phyloP scores from a whole-genome alignment of 2,329 filamentous ascomycete species.

The Teratosphaeria epicoccoides region DNA sequence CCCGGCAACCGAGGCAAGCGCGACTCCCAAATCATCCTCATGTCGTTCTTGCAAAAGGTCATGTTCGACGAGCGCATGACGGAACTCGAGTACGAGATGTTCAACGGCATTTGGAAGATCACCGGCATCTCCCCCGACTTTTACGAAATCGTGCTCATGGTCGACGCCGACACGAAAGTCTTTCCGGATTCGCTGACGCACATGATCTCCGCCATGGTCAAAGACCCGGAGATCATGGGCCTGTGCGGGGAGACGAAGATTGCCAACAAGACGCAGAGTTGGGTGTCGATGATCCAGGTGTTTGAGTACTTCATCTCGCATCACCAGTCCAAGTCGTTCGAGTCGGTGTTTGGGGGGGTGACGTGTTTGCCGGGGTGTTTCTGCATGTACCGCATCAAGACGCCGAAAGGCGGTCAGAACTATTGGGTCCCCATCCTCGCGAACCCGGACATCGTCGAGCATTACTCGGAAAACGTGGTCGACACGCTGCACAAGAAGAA shows the following conservation, averaged over 20 bases:
- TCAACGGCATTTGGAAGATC: slow-evolving; percentile 97
- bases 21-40: slow-evolving; percentile 96
- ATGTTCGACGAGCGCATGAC: slow-evolving; percentile 99
- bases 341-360: slow-evolving; percentile 97
- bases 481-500: slow-evolving; percentile 99
- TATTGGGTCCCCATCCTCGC: slow-evolving; percentile 99
- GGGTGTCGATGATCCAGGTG: slow-evolving; percentile 97
- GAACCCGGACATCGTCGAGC: slow-evolving; percentile 96
- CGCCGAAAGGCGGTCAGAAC: slow-evolving; percentile 94
- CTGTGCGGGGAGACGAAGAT: slow-evolving; percentile 99
- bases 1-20: slow-evolving; percentile 96
- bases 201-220: slow-evolving; percentile 98
- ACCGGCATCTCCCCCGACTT: slow-evolving; percentile 97
- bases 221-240: slow-evolving; percentile 98
- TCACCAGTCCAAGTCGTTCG: slow-evolving; percentile 92
- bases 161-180: slow-evolving; percentile 97
- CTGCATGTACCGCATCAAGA: slow-evolving; percentile 99
- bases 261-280: slow-evolving; percentile 89
- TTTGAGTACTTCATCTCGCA: slow-evolving; percentile 99
- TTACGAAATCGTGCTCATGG: slow-evolving; percentile 97
- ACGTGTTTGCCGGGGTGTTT: slow-evolving; percentile 98
- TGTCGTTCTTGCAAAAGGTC: slow-evolving; percentile 99
- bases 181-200: slow-evolving; percentile 97
- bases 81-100: slow-evolving; percentile 98
- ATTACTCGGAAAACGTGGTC: slow-evolving; percentile 98